Percentiles rank a stretch among this genome's conserved stretches.
Evolutionary conservation across 2,329 filamentous ascomycete genomes (phyloP).

Genomic region (Zarea fungicola): DNA sequence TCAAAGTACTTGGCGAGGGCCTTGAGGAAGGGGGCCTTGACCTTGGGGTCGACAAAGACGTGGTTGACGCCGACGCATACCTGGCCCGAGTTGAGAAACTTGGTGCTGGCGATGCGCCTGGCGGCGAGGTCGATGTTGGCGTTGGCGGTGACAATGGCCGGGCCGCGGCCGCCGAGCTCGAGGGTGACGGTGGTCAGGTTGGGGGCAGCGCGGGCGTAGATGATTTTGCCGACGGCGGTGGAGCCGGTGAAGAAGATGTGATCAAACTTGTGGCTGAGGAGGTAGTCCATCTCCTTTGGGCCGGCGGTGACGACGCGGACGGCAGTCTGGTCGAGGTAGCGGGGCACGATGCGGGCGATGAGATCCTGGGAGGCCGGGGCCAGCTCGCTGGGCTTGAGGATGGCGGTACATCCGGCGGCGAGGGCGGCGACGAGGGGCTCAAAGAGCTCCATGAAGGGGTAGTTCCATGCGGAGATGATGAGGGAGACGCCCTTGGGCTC

Average conservation of each 20-base stretch:
- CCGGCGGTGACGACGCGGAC: constrained; percentile 32
- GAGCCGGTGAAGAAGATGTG: constrained; percentile 44
- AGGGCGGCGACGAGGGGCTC: constrained; percentile 38
- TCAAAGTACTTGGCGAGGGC: constrained; percentile 28
- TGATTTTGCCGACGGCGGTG: constrained; percentile 29
- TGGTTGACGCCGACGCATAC: constrained; percentile 31
- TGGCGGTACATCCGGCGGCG: constrained; percentile 34
- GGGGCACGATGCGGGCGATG: constrained; percentile 32
- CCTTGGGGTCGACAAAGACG: constrained; percentile 35
- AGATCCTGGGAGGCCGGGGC: constrained; percentile 29
- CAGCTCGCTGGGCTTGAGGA: constrained; percentile 42
- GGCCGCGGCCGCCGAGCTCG: constrained; percentile 41
- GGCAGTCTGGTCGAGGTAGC: constrained; percentile 37
- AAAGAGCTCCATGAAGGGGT: constrained; percentile 33
- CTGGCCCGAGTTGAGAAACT: constrained; percentile 37
- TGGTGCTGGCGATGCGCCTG: constrained; percentile 36
- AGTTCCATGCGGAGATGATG: constrained; percentile 44
- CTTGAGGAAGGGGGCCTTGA: constrained; percentile 33
- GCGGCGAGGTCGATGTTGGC: constrained; percentile 39
- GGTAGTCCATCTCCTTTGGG: constrained; percentile 28
- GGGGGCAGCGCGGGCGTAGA: constrained; percentile 36
- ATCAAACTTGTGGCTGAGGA: constrained; percentile 35
- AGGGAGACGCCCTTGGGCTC: constrained; percentile 40
- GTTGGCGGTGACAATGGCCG: constrained; percentile 35
- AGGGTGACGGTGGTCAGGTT: constrained; percentile 39